Evolutionary conservation across 1,139 yeast species (phyloP).

Genomic region (Candida frijolesensis): DNA sequence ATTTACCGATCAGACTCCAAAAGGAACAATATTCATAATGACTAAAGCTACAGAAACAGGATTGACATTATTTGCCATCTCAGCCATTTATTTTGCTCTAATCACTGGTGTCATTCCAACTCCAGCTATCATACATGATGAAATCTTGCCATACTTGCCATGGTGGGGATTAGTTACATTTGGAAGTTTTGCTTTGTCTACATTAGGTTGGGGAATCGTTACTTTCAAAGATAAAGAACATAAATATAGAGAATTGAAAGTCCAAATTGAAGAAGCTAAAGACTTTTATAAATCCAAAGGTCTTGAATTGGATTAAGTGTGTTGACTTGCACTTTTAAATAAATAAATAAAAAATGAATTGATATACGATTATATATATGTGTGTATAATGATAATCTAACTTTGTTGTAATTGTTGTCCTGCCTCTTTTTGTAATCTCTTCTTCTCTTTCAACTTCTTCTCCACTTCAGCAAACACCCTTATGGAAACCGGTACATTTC

Average conservation of each 20-base stretch:
- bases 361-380: neutral
- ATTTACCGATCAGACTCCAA: neutral
- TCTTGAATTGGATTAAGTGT: conserved; percentile 52
- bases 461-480: conserved; percentile 85
- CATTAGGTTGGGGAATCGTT: conserved; percentile 70
- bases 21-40: conserved; percentile 35
- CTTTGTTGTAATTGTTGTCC: neutral
- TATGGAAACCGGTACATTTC: conserved; percentile 72
- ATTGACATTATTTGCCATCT: conserved; percentile 45
- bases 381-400: conserved; percentile 6
- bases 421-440: conserved; percentile 6
- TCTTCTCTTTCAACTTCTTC: conserved; percentile 55
- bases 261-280: conserved; percentile 69
- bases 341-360: conserved; percentile 4
- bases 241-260: conserved; percentile 64
- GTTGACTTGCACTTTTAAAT: too few species aligned
- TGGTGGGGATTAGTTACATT: conserved; percentile 73
- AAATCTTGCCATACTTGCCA: conserved; percentile 67
- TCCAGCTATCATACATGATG: conserved; percentile 48
- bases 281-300: conserved; percentile 59
- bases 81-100: conserved; percentile 59
- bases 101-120: conserved; percentile 58
- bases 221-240: conserved; percentile 76
- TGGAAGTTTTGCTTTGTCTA: conserved; percentile 72
- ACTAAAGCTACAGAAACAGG: conserved; percentile 71